These are phyloP conservation scores for Pythium biforme DNA, from an alignment of 352 stramenopile species.

Conservation along the genomic window DNA sequence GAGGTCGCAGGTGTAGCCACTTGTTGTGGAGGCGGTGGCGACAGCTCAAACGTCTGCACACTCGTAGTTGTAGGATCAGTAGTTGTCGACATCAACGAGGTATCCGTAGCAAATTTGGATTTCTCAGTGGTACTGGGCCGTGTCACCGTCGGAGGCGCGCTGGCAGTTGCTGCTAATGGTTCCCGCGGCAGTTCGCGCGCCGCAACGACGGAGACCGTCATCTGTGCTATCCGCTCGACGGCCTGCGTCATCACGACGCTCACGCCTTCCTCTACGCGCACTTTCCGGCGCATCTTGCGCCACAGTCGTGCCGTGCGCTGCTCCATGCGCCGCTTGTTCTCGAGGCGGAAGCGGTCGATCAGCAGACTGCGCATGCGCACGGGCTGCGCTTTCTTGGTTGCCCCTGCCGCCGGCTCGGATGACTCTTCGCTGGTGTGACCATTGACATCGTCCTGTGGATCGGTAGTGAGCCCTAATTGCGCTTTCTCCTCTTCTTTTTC, in stretches of 20 bases:
- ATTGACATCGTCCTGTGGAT: slow-evolving; percentile 16
- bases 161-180: no score
- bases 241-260: slow-evolving; percentile 46
- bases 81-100: no score
- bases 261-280: slow-evolving; percentile 59
- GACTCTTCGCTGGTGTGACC: slow-evolving; percentile 21
- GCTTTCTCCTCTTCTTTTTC: slow-evolving; percentile 1
- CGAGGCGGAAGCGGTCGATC: slow-evolving; percentile 50
- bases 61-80: no score
- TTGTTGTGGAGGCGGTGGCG: no score
- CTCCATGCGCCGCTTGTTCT: slow-evolving; percentile 45
- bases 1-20: no score
- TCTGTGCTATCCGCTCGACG: slow-evolving; percentile 36
- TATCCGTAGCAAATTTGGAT: no score
- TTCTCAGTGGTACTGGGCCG: no score
- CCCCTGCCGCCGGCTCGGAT: neutral
- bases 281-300: slow-evolving; percentile 55
- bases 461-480: neutral
- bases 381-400: slow-evolving; percentile 1
- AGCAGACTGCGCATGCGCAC: slow-evolving; percentile 31
- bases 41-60: no score
- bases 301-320: slow-evolving; percentile 63
- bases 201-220: slow-evolving; percentile 19
- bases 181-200: neutral
- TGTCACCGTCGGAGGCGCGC: no score